Conservation (phyloP, 495 filamentous ascomycete species). For the Aspergillus sclerotioniger region DNA sequence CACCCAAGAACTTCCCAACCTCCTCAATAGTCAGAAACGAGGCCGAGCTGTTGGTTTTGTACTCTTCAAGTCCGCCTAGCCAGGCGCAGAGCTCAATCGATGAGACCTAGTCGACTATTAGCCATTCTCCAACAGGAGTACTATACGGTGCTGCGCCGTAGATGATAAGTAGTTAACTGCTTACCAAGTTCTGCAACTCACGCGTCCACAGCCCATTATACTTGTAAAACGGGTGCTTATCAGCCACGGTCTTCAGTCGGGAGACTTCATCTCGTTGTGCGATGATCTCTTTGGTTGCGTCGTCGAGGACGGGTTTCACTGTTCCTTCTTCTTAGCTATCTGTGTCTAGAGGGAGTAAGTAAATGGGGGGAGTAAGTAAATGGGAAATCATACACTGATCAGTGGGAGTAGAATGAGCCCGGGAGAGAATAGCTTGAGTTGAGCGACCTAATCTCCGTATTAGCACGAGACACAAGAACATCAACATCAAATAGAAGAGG, state of each 20-base stretch:
- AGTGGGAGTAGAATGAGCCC: constrained; percentile 82
- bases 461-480: constrained; percentile 12
- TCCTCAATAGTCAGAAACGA: constrained; percentile 83
- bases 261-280: constrained; percentile 44
- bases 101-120: constrained; percentile 43
- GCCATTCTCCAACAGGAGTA: too few relatives aligned
- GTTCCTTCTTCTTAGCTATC: neutral
- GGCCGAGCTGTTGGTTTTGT: constrained; percentile 36
- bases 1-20: constrained; percentile 69
- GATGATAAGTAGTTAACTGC: constrained; percentile 7
- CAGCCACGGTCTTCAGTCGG: constrained; percentile 65
- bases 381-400: constrained; percentile 61
- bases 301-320: constrained; percentile 47
- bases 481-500: too few relatives aligned
- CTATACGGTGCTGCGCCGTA: too few relatives aligned
- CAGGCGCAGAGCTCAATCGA: constrained; percentile 73
- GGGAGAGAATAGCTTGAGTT: constrained; percentile 77
- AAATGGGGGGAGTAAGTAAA: neutral
- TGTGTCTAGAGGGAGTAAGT: neutral
- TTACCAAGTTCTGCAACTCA: constrained; percentile 76
- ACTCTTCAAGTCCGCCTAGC: constrained; percentile 62
- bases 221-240: constrained; percentile 91
- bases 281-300: constrained; percentile 39
- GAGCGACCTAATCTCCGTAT: constrained; percentile 46
- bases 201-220: constrained; percentile 85